Evolutionary conservation across 1,284 basidiomycete genomes (phyloP).

Genomic region (Boletus semigastroideus): DNA sequence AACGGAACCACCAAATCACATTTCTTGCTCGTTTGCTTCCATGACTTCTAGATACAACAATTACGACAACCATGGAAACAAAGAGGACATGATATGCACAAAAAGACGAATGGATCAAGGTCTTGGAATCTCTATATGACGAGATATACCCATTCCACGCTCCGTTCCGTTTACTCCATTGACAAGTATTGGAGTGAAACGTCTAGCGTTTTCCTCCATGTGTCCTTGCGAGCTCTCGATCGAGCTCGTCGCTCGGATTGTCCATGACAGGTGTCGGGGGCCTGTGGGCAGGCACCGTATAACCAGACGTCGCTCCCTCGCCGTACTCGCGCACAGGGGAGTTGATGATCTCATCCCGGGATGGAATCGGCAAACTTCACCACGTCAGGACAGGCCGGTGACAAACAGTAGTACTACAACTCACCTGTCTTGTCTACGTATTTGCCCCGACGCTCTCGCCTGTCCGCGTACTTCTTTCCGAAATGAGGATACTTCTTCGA

Average conservation of each 20-base stretch:
- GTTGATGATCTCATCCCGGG: constrained; percentile 74
- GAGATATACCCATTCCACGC: not conserved
- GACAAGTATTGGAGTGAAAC: not conserved
- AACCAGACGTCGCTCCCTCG: constrained; percentile 71
- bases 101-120: not conserved
- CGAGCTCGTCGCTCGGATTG: constrained; percentile 84
- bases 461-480: constrained; percentile 81
- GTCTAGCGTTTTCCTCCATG: constrained; percentile 42
- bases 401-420: constrained; percentile 5
- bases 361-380: constrained; percentile 64
- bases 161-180: not conserved
- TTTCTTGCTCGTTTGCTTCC: not conserved
- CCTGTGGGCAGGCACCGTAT: constrained; percentile 47
- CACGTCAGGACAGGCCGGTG: constrained; percentile 3
- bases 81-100: not conserved
- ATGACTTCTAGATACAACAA: not conserved
- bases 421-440: constrained; percentile 72
- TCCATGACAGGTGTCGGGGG: constrained; percentile 68
- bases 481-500: constrained; percentile 92
- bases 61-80: not conserved
- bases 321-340: constrained; percentile 72
- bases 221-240: constrained; percentile 77
- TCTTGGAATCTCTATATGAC: not conserved
- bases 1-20: not conserved
- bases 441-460: constrained; percentile 65